phyloP scores from a whole-genome alignment of 371 early-diverging fungal genomes.

The Chytridium lagenaria region DNA sequence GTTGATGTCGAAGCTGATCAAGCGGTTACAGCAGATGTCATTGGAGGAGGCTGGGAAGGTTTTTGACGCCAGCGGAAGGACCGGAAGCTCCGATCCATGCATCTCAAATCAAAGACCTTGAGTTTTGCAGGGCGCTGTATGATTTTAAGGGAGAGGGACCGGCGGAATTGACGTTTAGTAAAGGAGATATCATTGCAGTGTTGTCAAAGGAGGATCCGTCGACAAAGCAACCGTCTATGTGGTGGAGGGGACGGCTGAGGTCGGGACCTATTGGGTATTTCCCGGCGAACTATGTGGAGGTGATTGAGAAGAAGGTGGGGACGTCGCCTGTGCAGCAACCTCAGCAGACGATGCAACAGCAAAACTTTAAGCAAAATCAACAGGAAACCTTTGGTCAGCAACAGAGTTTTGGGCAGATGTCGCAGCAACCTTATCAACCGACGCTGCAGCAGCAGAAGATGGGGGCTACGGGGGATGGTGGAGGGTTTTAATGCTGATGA shows the following conservation, averaged over 20 bases:
- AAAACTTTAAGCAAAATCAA: not conserved
- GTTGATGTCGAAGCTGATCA: slow-evolving; percentile 82
- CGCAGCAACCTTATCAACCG: no score
- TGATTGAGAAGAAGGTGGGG: slow-evolving; percentile 59
- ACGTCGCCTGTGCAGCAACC: not conserved
- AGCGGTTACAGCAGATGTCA: slow-evolving; percentile 61
- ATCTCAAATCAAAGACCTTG: slow-evolving; percentile 65
- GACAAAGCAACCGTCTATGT: slow-evolving; percentile 73
- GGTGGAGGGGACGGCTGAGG: slow-evolving; percentile 92
- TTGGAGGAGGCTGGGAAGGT: slow-evolving; percentile 58
- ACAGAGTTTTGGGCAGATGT: no score
- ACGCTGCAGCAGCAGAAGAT: no score
- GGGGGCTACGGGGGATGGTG: no score
- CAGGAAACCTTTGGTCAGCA: not conserved
- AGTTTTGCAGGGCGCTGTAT: slow-evolving; percentile 86
- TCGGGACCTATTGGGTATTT: slow-evolving; percentile 87
- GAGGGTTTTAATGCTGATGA: not conserved
- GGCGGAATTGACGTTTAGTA: slow-evolving; percentile 79
- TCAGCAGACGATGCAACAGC: not conserved
- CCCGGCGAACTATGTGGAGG: slow-evolving; percentile 87
- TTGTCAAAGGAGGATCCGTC: slow-evolving; percentile 69
- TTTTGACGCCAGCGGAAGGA: slow-evolving; percentile 29
- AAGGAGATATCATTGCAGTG: slow-evolving; percentile 88
- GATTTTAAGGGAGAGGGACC: slow-evolving; percentile 81
- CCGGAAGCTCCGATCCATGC: slow-evolving; percentile 52